A percentile compares a stretch with the other conserved stretches of the same genome.
phyloP scores from a whole-genome alignment of 2,329 filamentous ascomycete genomes.

The Arthrobotrys musiformis region DNA sequence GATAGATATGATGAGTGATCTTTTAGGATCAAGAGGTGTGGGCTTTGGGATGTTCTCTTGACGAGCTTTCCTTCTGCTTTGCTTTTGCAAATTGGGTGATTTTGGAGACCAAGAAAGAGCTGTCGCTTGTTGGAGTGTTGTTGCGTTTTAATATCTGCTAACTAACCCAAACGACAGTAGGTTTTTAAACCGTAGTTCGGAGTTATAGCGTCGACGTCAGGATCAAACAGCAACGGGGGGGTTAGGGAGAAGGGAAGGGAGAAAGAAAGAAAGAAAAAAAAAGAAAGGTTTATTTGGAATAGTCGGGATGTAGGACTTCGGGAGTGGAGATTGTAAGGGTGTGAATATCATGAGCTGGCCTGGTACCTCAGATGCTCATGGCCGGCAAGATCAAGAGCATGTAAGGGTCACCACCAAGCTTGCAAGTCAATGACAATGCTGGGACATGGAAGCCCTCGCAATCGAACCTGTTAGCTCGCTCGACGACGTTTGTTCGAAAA shows the following conservation, averaged over 20 bases:
- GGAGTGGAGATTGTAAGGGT: not conserved
- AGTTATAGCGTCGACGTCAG: constrained; percentile 5
- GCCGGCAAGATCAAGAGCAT: not conserved
- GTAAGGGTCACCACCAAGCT: not conserved
- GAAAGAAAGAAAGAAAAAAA: not conserved
- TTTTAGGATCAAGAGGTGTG: constrained; percentile 3
- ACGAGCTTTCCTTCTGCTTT: not conserved
- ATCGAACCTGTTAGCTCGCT: constrained; percentile 1
- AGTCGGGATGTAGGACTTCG: not conserved
- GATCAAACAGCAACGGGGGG: not conserved
- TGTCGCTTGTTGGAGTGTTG: constrained; percentile 18
- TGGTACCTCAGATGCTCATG: not conserved
- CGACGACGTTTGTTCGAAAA: not conserved
- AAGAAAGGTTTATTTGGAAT: not conserved
- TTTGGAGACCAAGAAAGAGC: not conserved
- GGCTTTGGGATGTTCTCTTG: not conserved
- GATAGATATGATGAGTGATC: constrained; percentile 17
- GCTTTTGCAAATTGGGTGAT: not conserved
- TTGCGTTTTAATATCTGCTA: constrained; percentile 19
- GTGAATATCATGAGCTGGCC: constrained; percentile 1
- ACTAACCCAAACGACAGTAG: not conserved
- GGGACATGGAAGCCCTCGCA: not conserved
- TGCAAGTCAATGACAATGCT: not conserved
- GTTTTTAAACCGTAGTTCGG: not conserved
- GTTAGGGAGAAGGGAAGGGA: too few species aligned